Conservation (phyloP, 73 alveolate species). For the Tetrahymena borealis region DNA sequence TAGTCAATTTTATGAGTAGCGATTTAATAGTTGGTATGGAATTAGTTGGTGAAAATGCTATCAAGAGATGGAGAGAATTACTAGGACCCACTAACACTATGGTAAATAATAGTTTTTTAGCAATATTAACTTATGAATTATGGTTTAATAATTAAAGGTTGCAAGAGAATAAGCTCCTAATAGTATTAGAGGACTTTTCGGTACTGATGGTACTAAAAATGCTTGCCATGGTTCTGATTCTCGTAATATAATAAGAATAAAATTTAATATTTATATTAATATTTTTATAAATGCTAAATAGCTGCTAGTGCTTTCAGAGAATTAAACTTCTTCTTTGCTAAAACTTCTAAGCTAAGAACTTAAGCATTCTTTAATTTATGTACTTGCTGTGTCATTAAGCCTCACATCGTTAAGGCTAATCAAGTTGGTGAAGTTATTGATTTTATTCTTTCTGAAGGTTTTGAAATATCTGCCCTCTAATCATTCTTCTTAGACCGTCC, state of each 20-base stretch:
- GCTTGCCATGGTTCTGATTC: constrained; percentile 94
- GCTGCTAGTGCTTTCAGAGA: constrained; percentile 88
- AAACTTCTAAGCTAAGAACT: constrained; percentile 48
- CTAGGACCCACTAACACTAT: constrained; percentile 91
- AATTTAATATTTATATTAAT: background rate
- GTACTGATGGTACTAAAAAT: constrained; percentile 89
- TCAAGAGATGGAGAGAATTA: constrained; percentile 81
- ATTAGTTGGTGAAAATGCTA: constrained; percentile 85
- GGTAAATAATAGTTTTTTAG: background rate
- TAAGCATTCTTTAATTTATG: constrained; percentile 86
- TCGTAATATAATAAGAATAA: constrained; percentile 9
- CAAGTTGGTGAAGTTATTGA: constrained; percentile 90
- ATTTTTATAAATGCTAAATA: background rate
- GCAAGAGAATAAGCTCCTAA: constrained; percentile 92
- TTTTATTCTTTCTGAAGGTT: constrained; percentile 90
- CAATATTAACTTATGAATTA: background rate
- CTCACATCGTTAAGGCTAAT: constrained; percentile 81
- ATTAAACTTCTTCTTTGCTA: constrained; percentile 75
- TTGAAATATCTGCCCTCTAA: constrained; percentile 89
- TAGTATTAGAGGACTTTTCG: constrained; percentile 85
- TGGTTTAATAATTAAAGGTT: background rate
- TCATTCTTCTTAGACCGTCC: constrained; percentile 82
- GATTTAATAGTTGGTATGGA: constrained; percentile 94
- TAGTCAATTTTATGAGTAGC: constrained; percentile 74
- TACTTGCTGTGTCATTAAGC: constrained; percentile 88